Conservation (phyloP, 2,329 filamentous ascomycete species). For the Capronia epimyces region DNA sequence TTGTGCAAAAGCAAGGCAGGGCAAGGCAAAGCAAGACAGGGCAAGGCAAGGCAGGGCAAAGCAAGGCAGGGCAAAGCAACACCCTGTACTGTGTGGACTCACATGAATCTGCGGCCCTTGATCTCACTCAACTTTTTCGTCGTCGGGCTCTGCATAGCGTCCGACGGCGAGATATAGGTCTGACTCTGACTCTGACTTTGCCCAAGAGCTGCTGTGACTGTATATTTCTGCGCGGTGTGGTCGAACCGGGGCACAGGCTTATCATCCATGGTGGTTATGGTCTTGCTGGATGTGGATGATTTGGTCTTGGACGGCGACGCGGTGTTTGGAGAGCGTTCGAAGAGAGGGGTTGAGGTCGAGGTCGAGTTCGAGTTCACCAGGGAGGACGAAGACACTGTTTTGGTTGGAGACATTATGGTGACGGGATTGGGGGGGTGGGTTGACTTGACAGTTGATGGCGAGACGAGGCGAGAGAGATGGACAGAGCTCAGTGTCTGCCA, state of each 20-base stretch:
- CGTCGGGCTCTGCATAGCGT: conserved; percentile 47
- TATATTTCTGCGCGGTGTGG: conserved; percentile 2
- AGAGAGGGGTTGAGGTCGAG: conserved; percentile 6
- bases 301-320: conserved; percentile 17
- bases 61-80: conserved; percentile 13
- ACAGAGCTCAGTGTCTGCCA: too few species aligned
- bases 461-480: too few species aligned
- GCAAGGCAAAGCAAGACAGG: too few species aligned
- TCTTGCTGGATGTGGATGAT: conserved; percentile 3
- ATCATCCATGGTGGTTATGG: conserved; percentile 3
- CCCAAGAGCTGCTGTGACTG: neutral
- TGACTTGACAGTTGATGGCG: neutral
- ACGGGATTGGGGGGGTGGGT: neutral
- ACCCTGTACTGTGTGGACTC: neutral
- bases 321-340: conserved; percentile 19
- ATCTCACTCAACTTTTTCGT: conserved; percentile 47
- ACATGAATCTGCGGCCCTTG: conserved; percentile 45
- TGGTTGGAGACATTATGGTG: neutral
- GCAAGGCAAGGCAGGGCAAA: too few species aligned
- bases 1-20: too few species aligned
- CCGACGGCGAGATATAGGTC: conserved; percentile 46
- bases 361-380: neutral
- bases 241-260: conserved; percentile 14
- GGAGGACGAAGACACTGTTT: conserved; percentile 14
- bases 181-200: conserved; percentile 11